These are phyloP conservation scores for Candida arabinofermentans DNA, from an alignment of 805 yeast genomes.

Conservation along the genomic window DNA sequence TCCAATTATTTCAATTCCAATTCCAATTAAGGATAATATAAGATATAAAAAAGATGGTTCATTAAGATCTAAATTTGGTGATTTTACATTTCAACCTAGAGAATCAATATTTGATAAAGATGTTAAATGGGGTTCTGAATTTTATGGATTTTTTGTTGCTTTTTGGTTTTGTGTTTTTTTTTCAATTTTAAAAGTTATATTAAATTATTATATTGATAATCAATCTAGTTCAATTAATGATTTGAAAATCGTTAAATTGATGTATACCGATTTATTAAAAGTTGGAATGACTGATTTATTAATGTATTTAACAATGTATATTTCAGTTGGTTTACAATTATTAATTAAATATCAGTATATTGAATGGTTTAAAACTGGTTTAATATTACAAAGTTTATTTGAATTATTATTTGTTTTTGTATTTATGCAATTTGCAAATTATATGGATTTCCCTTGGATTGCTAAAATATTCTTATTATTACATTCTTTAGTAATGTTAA, in stretches of 20 bases:
- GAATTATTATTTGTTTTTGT: slow-evolving; percentile 52
- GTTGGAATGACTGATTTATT: slow-evolving; percentile 70
- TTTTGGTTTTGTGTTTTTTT: slow-evolving; percentile 70
- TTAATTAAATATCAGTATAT: slow-evolving; percentile 42
- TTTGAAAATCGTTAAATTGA: slow-evolving; percentile 51
- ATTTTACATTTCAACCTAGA: slow-evolving; percentile 42
- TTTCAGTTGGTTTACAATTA: slow-evolving; percentile 56
- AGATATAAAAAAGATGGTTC: slow-evolving; percentile 30
- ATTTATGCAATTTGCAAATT: slow-evolving; percentile 55
- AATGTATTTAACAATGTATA: slow-evolving; percentile 69
- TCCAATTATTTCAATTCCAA: not conserved
- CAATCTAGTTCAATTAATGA: slow-evolving; percentile 43
- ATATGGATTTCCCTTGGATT: slow-evolving; percentile 75
- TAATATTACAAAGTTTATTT: slow-evolving; percentile 51
- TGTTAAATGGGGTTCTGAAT: slow-evolving; percentile 41
- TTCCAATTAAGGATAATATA: not conserved
- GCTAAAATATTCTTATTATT: slow-evolving; percentile 80
- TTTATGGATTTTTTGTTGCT: slow-evolving; percentile 77
- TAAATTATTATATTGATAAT: slow-evolving; percentile 46
- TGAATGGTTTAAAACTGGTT: slow-evolving; percentile 64
- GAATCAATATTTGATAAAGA: slow-evolving; percentile 53
- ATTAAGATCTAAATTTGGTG: slow-evolving; percentile 51
- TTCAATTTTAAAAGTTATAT: slow-evolving; percentile 46
- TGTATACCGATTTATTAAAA: slow-evolving; percentile 57
- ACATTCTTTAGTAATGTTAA: slow-evolving; percentile 80